Percentiles rank a stretch among this genome's conserved stretches.
phyloP scores from a whole-genome alignment of 1,284 basidiomycete genomes.

The Ceratobasidium sp. region DNA sequence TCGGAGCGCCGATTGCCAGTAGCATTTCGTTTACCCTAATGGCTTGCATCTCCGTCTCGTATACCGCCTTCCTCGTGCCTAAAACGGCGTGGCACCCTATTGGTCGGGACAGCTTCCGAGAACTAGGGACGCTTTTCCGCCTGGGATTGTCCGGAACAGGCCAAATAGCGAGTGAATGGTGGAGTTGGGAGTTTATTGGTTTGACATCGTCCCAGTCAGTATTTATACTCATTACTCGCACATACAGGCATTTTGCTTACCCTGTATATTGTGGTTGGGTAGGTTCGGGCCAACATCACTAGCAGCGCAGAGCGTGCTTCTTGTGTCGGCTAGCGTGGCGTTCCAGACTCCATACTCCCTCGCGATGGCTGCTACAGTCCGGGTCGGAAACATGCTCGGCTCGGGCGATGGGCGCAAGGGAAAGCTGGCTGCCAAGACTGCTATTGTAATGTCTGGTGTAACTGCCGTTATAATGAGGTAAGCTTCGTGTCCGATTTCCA shows the following conservation, averaged over 20 bases:
- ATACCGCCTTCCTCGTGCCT: conserved; percentile 78
- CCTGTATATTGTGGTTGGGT: background rate
- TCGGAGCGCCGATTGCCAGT: conserved; percentile 91
- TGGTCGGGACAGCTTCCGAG: conserved; percentile 70
- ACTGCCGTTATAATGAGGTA: conserved; percentile 32
- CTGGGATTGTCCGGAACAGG: conserved; percentile 85
- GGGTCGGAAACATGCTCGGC: conserved; percentile 59
- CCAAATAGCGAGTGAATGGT: conserved; percentile 84
- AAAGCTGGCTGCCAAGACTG: conserved; percentile 60
- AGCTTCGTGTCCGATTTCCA: conserved; percentile 67
- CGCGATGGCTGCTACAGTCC: conserved; percentile 82
- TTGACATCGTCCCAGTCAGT: conserved; percentile 43
- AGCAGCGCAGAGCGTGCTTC: conserved; percentile 78
- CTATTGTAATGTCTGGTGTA: conserved; percentile 74
- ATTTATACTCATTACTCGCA: conserved; percentile 50
- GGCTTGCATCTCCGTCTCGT: conserved; percentile 72
- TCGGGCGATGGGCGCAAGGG: conserved; percentile 52
- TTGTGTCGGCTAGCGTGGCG: conserved; percentile 63
- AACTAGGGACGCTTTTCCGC: conserved; percentile 75
- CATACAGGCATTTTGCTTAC: conserved; percentile 58
- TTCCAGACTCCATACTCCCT: conserved; percentile 65
- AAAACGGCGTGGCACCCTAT: conserved; percentile 87
- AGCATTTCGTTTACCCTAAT: conserved; percentile 90
- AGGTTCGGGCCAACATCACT: conserved; percentile 57
- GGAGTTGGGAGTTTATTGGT: conserved; percentile 85